Base-by-base conservation (phyloP, 2,329 filamentous ascomycete genomes). In the Pseudopyrenochaeta lycopersici region DNA sequence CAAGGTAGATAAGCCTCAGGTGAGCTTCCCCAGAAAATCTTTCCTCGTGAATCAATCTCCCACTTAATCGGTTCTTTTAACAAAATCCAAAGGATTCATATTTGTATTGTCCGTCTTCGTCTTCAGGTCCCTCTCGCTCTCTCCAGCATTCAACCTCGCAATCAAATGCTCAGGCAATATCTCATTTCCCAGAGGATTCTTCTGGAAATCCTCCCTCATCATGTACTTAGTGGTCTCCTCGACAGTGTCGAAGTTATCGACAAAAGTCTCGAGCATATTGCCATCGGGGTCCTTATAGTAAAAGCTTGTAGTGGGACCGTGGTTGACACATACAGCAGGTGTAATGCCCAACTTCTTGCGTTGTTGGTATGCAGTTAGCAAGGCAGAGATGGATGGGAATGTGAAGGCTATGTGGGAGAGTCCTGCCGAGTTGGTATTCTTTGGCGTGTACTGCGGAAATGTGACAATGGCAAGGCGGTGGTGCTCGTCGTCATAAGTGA, bases 201-300 rank as follows among this genome's bases (percentile, higher is more conserved):
- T 9, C 4, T 4, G 4, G 9, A 27, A 27, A 4, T n/a, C 12
- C 12, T 14, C 5, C 11, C 5, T 5, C 5, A 5, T 35, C 78
- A 84, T 80, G 56, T 73, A 82, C 7, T 52, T 65, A 1, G 56
- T 73, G 0, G 77, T 74, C 33, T 79, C 79, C 20, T 69, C 63
- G 1, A 41, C 17, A 14, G 32, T 52, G 7, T 54, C 56, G 35
- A 57, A 60, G n/a, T 50, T 56, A 42, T 77, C 78, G 51, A 81
- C 76, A 58, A 82, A 79, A 3, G 73, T 76, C 67, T 83, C 81
- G 21, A 83, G 42, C 58, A 67, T 57, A 62, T 82, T 82, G 12
- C 43, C 43, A 60, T 84, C 80, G 4, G 80, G 81, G 62, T 83
- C 81, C 7, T 56, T 52, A 60, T 83, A 83, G 63, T 83, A 83